phyloP scores from a whole-genome alignment of 2,329 filamentous ascomycete genomes.

The Aspergillus thermomutatus region DNA sequence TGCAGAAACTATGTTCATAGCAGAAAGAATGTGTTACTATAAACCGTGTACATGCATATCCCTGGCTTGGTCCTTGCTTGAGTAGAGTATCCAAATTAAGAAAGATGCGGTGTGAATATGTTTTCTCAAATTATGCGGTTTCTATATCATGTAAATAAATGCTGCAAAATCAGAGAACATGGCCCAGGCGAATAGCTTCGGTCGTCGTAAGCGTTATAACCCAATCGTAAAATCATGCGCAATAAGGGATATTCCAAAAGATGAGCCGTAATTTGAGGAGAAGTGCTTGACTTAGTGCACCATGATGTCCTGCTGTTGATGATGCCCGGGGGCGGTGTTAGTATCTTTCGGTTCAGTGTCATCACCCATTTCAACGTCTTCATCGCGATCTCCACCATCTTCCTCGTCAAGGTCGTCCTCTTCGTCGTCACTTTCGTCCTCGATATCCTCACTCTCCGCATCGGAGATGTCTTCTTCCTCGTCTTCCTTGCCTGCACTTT shows the following conservation, averaged over 20 bases:
- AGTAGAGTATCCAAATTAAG: background rate
- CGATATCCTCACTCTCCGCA: slow-evolving; percentile 73
- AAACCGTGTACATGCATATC: background rate
- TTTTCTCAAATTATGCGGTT: slow-evolving; percentile 9
- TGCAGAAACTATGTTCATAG: background rate
- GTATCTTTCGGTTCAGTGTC: slow-evolving; percentile 44
- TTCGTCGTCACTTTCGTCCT: slow-evolving; percentile 71
- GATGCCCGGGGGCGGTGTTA: slow-evolving; percentile 32
- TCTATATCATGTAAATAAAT: slow-evolving; percentile 29
- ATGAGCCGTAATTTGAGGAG: slow-evolving; percentile 5
- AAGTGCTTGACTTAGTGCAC: slow-evolving; percentile 37
- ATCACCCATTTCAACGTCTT: slow-evolving; percentile 58
- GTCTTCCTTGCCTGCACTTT: slow-evolving; percentile 43
- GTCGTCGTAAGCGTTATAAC: slow-evolving; percentile 28
- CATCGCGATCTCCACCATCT: slow-evolving; percentile 56
- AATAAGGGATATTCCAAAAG: slow-evolving; percentile 9
- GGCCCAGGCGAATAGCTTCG: slow-evolving; percentile 13
- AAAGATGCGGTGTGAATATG: background rate
- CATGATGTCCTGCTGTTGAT: slow-evolving; percentile 43
- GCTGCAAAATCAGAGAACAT: slow-evolving; percentile 16
- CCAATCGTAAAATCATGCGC: slow-evolving; percentile 29
- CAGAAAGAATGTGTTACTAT: background rate
- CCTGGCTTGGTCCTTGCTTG: background rate
- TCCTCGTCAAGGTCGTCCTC: slow-evolving; percentile 66
- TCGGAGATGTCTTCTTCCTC: slow-evolving; percentile 70